Conservation (phyloP, 768 basidiomycete species). For the Podaxis pistillaris region DNA sequence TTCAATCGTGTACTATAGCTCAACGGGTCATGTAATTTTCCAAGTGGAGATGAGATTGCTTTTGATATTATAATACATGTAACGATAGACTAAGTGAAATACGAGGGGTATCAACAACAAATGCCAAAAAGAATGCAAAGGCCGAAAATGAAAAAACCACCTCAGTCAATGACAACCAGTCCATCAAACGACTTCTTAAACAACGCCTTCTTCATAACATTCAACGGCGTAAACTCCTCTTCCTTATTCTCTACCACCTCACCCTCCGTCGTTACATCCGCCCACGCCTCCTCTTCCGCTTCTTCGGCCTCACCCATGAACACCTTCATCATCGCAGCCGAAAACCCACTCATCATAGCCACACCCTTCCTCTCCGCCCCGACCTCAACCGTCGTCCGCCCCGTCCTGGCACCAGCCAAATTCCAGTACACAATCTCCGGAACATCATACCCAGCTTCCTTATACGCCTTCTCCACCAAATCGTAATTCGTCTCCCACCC, state of each 20-base stretch:
- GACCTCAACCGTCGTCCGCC: slow-evolving; percentile 44
- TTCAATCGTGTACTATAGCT: no score
- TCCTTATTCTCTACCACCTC: slow-evolving; percentile 27
- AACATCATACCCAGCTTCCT: slow-evolving; percentile 63
- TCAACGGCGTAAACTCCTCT: slow-evolving; percentile 36
- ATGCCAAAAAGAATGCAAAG: not conserved
- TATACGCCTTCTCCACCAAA: slow-evolving; percentile 50
- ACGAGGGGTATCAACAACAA: not conserved
- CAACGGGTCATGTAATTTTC: no score
- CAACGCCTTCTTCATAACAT: slow-evolving; percentile 47
- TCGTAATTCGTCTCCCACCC: slow-evolving; percentile 66
- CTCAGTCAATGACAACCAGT: slow-evolving; percentile 56
- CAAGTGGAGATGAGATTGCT: not conserved
- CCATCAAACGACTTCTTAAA: slow-evolving; percentile 51
- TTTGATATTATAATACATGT: not conserved
- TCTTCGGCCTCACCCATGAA: slow-evolving; percentile 58
- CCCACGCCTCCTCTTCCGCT: slow-evolving; percentile 28
- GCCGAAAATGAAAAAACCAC: not conserved
- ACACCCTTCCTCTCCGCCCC: slow-evolving; percentile 56
- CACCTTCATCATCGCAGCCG: slow-evolving; percentile 65
- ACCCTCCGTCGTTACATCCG: slow-evolving; percentile 32
- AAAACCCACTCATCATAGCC: slow-evolving; percentile 69
- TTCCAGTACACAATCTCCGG: slow-evolving; percentile 79
- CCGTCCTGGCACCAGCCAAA: slow-evolving; percentile 31
- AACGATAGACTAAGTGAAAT: not conserved